Percentiles rank a stretch among this genome's conserved stretches.
These are phyloP conservation scores for Verticillium dahliae DNA, from an alignment of 2,329 filamentous ascomycete genomes.

Conservation along the genomic window DNA sequence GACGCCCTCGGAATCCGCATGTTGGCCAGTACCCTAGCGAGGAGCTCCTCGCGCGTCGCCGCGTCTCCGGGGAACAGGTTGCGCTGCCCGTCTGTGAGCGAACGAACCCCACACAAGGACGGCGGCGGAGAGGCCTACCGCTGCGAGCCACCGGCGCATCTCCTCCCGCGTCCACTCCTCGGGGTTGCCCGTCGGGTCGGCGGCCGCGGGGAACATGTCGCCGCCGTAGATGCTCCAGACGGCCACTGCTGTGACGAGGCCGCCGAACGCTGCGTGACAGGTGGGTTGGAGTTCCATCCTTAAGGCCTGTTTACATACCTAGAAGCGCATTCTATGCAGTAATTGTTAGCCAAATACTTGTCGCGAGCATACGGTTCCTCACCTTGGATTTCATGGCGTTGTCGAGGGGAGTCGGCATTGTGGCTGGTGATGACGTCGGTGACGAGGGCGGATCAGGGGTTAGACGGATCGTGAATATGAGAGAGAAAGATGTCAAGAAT, in stretches of 20 bases:
- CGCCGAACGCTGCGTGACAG: constrained; percentile 60
- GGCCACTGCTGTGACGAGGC: constrained; percentile 73
- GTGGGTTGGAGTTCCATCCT: constrained; percentile 13
- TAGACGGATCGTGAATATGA: background rate
- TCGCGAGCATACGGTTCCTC: constrained; percentile 17
- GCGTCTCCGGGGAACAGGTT: constrained; percentile 36
- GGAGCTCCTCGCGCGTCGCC: constrained; percentile 37
- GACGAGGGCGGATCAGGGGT: background rate
- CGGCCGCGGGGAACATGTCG: constrained; percentile 70
- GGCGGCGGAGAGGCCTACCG: constrained; percentile 47
- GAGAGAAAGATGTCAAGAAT: background rate
- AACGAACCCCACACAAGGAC: background rate
- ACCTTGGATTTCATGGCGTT: constrained; percentile 65
- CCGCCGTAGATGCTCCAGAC: constrained; percentile 80
- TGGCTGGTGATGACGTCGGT: background rate
- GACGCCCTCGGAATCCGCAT: constrained; percentile 31
- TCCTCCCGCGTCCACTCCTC: constrained; percentile 72
- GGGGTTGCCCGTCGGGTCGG: constrained; percentile 72
- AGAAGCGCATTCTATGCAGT: constrained; percentile 7
- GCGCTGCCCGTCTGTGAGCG: constrained; percentile 25
- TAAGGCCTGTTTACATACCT: background rate
- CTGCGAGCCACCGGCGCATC: constrained; percentile 71
- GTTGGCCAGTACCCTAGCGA: constrained; percentile 39
- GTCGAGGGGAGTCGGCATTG: constrained; percentile 65
- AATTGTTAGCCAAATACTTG: constrained; percentile 3